Percentiles rank a stretch among this genome's conserved stretches.
Evolutionary conservation across 306 rosid species (phyloP).

Genomic region (Gillenia trifoliata): DNA sequence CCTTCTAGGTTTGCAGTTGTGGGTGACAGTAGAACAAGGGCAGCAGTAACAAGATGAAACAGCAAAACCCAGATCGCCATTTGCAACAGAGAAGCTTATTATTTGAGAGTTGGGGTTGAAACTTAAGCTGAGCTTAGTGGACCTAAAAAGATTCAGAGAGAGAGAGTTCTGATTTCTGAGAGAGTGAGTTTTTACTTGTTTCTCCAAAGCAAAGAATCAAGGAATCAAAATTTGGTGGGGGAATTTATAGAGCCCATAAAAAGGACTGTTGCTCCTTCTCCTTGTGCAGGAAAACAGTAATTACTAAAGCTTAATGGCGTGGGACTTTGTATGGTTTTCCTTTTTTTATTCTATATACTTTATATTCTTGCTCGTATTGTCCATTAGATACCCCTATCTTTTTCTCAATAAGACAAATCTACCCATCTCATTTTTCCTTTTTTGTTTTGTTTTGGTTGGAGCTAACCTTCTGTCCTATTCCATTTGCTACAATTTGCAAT

Average conservation of each 20-base stretch:
- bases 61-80: constrained; percentile 40
- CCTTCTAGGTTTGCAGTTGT: constrained; percentile 73
- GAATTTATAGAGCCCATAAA: constrained; percentile 55
- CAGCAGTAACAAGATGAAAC: constrained; percentile 27
- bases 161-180: background rate
- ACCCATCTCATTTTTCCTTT: background rate
- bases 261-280: constrained; percentile 2
- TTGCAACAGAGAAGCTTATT: constrained; percentile 6
- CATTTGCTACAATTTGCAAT: background rate
- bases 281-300: background rate
- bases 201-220: constrained; percentile 30
- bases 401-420: background rate
- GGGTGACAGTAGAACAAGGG: constrained; percentile 27
- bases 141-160: constrained; percentile 6
- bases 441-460: background rate
- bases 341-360: background rate
- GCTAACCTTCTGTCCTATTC: background rate
- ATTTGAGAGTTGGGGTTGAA: constrained; percentile 6
- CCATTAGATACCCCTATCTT: background rate
- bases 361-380: background rate
- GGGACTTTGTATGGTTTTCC: background rate
- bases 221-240: constrained; percentile 34
- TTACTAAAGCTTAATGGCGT: background rate
- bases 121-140: constrained; percentile 5
- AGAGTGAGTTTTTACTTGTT: constrained; percentile 9